Base-by-base conservation (phyloP, 805 yeast species). In the Schizosaccharomyces cryophilus region DNA sequence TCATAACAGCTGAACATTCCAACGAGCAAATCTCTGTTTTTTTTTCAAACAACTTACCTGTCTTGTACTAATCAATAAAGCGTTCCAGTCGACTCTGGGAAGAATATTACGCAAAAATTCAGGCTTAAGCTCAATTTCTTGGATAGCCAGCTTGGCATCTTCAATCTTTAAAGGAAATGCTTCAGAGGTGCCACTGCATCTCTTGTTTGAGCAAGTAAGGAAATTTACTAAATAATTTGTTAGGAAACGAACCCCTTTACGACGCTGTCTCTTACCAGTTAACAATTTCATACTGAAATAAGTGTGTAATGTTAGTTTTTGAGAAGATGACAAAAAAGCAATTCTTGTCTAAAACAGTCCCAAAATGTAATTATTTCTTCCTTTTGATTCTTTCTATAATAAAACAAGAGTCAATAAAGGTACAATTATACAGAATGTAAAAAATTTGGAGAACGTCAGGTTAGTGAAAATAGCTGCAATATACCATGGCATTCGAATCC, bases 71-170 rank as follows among this genome's bases (percentile, higher is more conserved):
- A 75, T 69, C 15, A 87, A 66, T 6, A 93, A 72, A 2, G 96
- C 98, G 58, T 74, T 73, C 98, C 99, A 93, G 66, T 93, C 87
- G 40, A 93, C 73, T 72, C 95, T 79, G 48, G 83, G 87, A 54
- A 90, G 71, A 71, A 93, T 82, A 65, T 84, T 82, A 42, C 74
- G 73, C 19, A 93, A 75, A 69, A 93, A 89, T 62, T 81, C 90
- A 2, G 93, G 83, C 65, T 86, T 84, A 72, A 79, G 87, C 24
- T 90, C 96, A 64, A 79, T 73, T 68, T 82, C 89, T 67, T 85
- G 85, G 67, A 82, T 84, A 17, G 79, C 84, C 42, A 93, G 74
- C 66, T 83, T 38, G 64, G 66, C 42, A 62, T 35, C 47, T 61
- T 80, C 78, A 69, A 78, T 90, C 63, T 76, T 75, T 62, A 93